A percentile compares a stretch with the other conserved stretches of the same genome.
Evolutionary conservation across 2,329 filamentous ascomycete species (phyloP).

Genomic region (Sclerotiophoma versabilis): DNA sequence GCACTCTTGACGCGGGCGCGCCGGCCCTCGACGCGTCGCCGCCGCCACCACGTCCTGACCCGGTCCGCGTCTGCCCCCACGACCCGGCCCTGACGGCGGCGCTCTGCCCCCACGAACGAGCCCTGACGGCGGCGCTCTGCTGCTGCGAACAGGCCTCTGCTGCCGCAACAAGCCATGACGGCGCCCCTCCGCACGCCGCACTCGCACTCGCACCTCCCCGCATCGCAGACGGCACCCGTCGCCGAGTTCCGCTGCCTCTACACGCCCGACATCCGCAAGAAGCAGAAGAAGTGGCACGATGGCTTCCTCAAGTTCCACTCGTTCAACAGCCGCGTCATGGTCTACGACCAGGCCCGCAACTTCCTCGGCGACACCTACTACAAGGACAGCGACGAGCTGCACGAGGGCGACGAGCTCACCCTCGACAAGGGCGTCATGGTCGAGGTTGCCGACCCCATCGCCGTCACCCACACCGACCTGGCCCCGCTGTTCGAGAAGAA

Average conservation of each 20-base stretch:
- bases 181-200: conserved; percentile 34
- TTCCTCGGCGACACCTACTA: conserved; percentile 87
- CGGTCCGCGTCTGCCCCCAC: neutral
- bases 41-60: no score
- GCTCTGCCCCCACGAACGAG: neutral
- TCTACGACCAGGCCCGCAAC: conserved; percentile 81
- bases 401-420: conserved; percentile 81
- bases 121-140: conserved; percentile 39
- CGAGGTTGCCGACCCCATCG: conserved; percentile 79
- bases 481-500: conserved; percentile 76
- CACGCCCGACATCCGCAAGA: conserved; percentile 82
- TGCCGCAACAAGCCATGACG: conserved; percentile 31
- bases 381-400: conserved; percentile 71
- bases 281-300: conserved; percentile 95
- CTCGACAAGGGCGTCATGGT: conserved; percentile 81
- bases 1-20: conserved; percentile 9
- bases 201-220: conserved; percentile 48
- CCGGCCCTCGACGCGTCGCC: neutral
- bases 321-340: conserved; percentile 91
- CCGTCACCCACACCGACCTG: conserved; percentile 77
- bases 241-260: conserved; percentile 86
- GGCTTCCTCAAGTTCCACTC: conserved; percentile 85
- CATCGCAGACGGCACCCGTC: conserved; percentile 73
- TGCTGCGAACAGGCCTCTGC: neutral
- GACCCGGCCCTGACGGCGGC: no score